Base-by-base conservation (phyloP, 352 stramenopile species). In the Phytophthora palmivora region DNA sequence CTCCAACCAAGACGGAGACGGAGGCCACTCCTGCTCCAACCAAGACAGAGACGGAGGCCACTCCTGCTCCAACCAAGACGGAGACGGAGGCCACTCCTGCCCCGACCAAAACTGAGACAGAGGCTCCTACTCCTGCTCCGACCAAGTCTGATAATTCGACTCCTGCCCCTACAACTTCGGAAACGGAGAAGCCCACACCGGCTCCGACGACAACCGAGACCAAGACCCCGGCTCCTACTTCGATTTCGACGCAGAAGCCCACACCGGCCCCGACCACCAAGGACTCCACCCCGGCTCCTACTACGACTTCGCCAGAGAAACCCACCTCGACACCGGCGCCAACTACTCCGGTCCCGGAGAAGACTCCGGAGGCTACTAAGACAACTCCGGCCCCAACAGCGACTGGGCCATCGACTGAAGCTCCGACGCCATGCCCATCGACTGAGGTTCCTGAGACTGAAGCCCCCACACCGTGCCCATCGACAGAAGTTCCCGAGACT, bases 361-460 rank as follows among this genome's bases (percentile, higher is more conserved):
- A 37, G 14, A 58, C 53, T 1, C 61, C 53, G 0, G 51, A 50
- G 19, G 43, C 59, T 33, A 68, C 59, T 36, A 53, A 39, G 28
- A 58, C 70, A 7, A 78, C 68, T 0, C 53, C 66, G 1, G 60
- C 70, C 0, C 63, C 70, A n/a, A 59, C 65, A 4, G 63, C 63
- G 0, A 32, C 71, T 4, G 58, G 48, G 12, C 38, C 61, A 0
- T 57, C 51, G n/a, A 66, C 63, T 10, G 37, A 37, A 7, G 39
- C 45, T 4, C 54, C 55, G 0, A 70, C 62, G 4, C 62, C 62
- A 21, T 58, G 37, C 58, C 63, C 63, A 0, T 59, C 63, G 0
- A 72, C 63, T 12, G 55, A 43, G 3, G 48, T 54, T 0, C 55
- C 56, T 0, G n/a, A 16, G 22, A 54, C 54, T 32, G 42, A 38